phyloP scores from a whole-genome alignment of 176 grass and related monocot genomes.

The Elymus sibiricus region DNA sequence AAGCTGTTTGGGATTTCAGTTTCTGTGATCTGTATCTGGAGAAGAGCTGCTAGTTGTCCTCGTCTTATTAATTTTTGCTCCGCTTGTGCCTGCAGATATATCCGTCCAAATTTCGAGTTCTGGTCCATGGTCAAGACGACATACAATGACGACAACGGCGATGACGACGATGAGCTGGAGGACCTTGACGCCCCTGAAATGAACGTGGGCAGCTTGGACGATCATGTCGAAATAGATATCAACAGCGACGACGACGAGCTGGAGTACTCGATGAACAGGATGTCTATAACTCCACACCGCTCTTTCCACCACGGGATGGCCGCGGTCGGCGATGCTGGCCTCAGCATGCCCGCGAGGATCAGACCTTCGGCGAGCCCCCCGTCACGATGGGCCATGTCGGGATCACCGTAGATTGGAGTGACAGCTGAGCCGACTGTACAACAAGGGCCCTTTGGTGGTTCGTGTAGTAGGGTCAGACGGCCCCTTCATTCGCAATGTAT shows the following conservation, averaged over 20 bases:
- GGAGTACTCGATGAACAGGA: constrained; percentile 60
- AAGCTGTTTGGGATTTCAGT: constrained; percentile 8
- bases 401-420: background rate
- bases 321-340: constrained; percentile 2
- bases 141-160: constrained; percentile 48
- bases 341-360: constrained; percentile 77
- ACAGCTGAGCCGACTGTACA: background rate
- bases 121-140: constrained; percentile 75
- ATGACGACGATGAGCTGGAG: constrained; percentile 34
- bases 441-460: background rate
- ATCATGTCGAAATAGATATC: constrained; percentile 43
- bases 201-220: constrained; percentile 39
- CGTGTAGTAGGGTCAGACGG: background rate
- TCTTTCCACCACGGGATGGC: constrained; percentile 28
- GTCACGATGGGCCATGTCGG: background rate
- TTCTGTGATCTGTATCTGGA: background rate
- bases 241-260: constrained; percentile 53
- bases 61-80: constrained; percentile 7
- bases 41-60: too few relatives aligned
- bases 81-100: constrained; percentile 53
- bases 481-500: background rate
- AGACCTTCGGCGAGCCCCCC: constrained; percentile 79
- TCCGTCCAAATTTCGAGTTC: constrained; percentile 82
- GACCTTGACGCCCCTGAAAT: constrained; percentile 64
- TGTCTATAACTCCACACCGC: constrained; percentile 74